Base-by-base conservation (phyloP, 2,329 filamentous ascomycete genomes). In the Pestalotiopsis sp. region DNA sequence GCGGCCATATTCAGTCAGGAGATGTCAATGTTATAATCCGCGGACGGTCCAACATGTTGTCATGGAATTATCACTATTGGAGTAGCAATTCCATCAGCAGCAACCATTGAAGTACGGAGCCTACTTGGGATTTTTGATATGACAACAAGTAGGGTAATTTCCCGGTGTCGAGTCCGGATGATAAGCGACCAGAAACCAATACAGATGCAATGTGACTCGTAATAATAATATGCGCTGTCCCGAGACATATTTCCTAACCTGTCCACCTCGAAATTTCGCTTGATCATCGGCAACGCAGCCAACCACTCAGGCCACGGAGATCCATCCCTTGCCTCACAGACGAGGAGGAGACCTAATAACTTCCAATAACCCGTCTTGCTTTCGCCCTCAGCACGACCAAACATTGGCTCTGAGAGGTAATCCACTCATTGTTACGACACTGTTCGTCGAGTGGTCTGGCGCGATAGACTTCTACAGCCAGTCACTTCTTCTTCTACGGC, bases 11-110 rank as follows among this genome's bases (percentile, higher is more conserved):
- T 2, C 2, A 36, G 31, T 9, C 31, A 2, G 9, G 7, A 36
- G 31, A 36, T 0, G 1, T 36, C 31, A 2, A 36, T 0, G 1
- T 36, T 7, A 36, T 9, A 1, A 7, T 1, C 7, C 31, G 9
- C 1, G 6, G 9, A 36, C 31, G 9, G 1, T 36, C 31, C 31
- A 36, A 36, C 31, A 36, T 36, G 7, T 36, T 9, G 9, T 36
- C 31, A 9, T 11, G 1, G 9, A 36, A 36, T 36, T 0, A 36
- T 2, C 6, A 23, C 23, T 23, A 23, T 23, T 2, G 23, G 23
- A 23, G 23, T 23, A 36, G 6, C 31, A 36, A 9, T 36, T 36
- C 31, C 31, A 36, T 0, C 31, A 7, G 7, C 7, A 9, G 31
- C 31, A 36, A 36, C 2, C 31, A 9, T 36, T 36, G 1, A 36